Percentiles rank a stretch among this genome's conserved stretches.
Evolutionary conservation across 1,284 basidiomycete genomes (phyloP).

Genomic region (Ustilago bromivora): DNA sequence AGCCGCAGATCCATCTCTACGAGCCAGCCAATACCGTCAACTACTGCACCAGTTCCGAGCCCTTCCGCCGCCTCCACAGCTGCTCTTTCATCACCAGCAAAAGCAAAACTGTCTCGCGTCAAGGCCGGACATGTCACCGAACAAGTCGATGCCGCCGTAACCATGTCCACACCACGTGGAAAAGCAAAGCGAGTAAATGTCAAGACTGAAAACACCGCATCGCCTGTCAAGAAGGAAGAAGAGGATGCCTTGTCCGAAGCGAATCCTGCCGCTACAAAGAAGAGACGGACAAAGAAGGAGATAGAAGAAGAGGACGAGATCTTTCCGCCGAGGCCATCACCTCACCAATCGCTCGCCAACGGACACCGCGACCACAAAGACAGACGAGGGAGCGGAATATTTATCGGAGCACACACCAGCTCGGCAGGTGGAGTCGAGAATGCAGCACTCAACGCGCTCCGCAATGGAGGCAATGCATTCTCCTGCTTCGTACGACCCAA

Average conservation of each 20-base stretch:
- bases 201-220: not conserved
- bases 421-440: slow-evolving; percentile 83
- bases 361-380: not conserved
- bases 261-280: slow-evolving; percentile 13
- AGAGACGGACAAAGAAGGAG: slow-evolving; percentile 28
- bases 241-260: not conserved
- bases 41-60: not conserved
- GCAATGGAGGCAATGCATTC: slow-evolving; percentile 80
- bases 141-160: not conserved
- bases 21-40: not conserved
- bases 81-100: not conserved
- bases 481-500: slow-evolving; percentile 87
- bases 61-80: not conserved
- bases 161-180: not conserved
- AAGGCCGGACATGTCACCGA: slow-evolving; percentile 9
- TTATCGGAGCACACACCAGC: slow-evolving; percentile 83
- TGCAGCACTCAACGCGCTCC: slow-evolving; percentile 77
- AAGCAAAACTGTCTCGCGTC: slow-evolving; percentile 17
- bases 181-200: slow-evolving; percentile 1
- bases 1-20: slow-evolving; percentile 19
- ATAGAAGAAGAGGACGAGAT: slow-evolving; percentile 14
- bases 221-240: slow-evolving; percentile 10
- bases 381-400: slow-evolving; percentile 24
- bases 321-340: slow-evolving; percentile 28
- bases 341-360: not conserved